Evolutionary conservation across 176 grass and related monocot genomes (phyloP).

Genomic region (Oryza rufipogon): DNA sequence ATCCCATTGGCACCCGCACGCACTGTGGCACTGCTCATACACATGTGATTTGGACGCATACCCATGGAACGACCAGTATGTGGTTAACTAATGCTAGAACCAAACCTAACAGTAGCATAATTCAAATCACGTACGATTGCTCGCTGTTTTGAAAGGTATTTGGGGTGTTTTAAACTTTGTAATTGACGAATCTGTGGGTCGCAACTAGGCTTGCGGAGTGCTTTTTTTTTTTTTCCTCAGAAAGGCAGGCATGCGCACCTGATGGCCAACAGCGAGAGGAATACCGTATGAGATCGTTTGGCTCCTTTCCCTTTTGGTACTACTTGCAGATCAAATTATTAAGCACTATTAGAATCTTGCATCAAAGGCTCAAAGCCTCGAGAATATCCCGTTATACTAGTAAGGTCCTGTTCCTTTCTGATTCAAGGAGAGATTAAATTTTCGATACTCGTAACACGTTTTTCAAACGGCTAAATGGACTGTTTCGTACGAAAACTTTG

Average conservation of each 20-base stretch:
- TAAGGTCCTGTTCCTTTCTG: too few species aligned
- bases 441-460: too few species aligned
- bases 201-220: not conserved
- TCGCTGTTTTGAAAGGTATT: not conserved
- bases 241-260: not conserved
- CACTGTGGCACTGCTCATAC: not conserved
- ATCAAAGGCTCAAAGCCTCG: not conserved
- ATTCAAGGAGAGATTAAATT: too few species aligned
- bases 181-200: not conserved
- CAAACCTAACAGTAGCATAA: not conserved
- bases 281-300: not conserved
- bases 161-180: not conserved
- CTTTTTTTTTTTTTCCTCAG: not conserved
- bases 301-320: not conserved
- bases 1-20: not conserved
- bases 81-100: not conserved
- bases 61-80: not conserved
- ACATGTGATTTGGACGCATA: slow-evolving; percentile 2
- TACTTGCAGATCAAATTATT: not conserved
- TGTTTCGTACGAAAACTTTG: too few species aligned
- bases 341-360: not conserved
- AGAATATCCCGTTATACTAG: slow-evolving; percentile 6
- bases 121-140: not conserved
- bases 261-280: slow-evolving; percentile 18
- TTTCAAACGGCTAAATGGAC: too few species aligned